Evolutionary conservation across 2,329 filamentous ascomycete species (phyloP).

Genomic region (Endoconidiophora polonica): DNA sequence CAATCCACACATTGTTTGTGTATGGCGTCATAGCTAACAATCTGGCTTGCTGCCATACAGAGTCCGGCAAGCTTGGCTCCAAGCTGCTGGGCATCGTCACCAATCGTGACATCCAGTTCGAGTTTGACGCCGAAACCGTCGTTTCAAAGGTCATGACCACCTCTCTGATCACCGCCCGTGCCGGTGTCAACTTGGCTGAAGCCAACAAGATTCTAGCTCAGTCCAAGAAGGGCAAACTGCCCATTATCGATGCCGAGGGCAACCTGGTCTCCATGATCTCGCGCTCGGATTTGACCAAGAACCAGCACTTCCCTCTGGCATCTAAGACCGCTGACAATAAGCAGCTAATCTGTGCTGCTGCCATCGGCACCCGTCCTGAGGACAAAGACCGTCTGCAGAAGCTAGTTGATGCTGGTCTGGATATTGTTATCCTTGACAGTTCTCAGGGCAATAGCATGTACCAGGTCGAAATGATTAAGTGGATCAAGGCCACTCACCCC

Average conservation of each 20-base stretch:
- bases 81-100: constrained; percentile 97
- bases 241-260: constrained; percentile 67
- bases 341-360: constrained; percentile 88
- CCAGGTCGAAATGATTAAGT: constrained; percentile 97
- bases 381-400: constrained; percentile 76
- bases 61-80: constrained; percentile 80
- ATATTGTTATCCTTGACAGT: constrained; percentile 89
- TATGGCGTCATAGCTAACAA: constrained; percentile 6
- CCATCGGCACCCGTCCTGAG: constrained; percentile 86
- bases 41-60: constrained; percentile 29
- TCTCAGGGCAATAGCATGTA: constrained; percentile 98
- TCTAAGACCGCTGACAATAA: constrained; percentile 95
- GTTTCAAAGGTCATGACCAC: constrained; percentile 91
- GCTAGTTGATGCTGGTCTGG: constrained; percentile 84
- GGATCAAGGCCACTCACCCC: constrained; percentile 75
- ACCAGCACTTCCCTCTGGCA: constrained; percentile 87
- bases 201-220: constrained; percentile 85
- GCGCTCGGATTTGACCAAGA: constrained; percentile 94
- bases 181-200: constrained; percentile 69
- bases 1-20: not conserved
- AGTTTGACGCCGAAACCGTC: constrained; percentile 52
- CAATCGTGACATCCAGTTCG: constrained; percentile 95
- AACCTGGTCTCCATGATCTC: constrained; percentile 88
- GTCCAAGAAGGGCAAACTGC: constrained; percentile 97
- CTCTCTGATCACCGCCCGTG: constrained; percentile 73